Percentiles rank a stretch among this genome's conserved stretches.
These are phyloP conservation scores for Wickerhamiella allomyrinae DNA, from an alignment of 805 yeast genomes.

Conservation along the genomic window DNA sequence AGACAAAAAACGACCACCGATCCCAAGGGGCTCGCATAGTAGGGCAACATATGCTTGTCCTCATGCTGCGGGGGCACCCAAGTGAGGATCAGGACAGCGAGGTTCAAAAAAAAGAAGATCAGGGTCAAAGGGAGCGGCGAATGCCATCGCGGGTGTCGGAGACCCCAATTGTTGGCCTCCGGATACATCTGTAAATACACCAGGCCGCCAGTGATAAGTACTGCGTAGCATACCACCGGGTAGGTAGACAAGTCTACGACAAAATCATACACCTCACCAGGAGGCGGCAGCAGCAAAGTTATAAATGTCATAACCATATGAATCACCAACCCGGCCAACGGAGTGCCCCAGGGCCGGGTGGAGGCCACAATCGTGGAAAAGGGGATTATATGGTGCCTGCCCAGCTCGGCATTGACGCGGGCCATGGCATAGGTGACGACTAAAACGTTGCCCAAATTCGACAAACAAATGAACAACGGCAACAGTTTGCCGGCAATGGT, in stretches of 20 bases:
- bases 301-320: slow-evolving; percentile 45
- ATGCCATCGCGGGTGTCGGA: background rate
- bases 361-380: slow-evolving; percentile 34
- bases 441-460: slow-evolving; percentile 49
- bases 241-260: slow-evolving; percentile 48
- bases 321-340: slow-evolving; percentile 32
- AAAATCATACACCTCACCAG: slow-evolving; percentile 49
- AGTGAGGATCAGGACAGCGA: slow-evolving; percentile 41
- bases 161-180: slow-evolving; percentile 5
- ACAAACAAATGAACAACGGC: slow-evolving; percentile 44
- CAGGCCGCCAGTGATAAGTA: slow-evolving; percentile 38
- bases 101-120: slow-evolving; percentile 33
- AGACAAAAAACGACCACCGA: slow-evolving; percentile 33
- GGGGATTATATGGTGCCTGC: slow-evolving; percentile 37
- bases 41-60: slow-evolving; percentile 30
- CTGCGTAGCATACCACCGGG: slow-evolving; percentile 48
- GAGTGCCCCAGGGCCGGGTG: slow-evolving; percentile 26
- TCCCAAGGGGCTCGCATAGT: slow-evolving; percentile 43
- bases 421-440: slow-evolving; percentile 52
- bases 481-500: slow-evolving; percentile 35
- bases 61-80: slow-evolving; percentile 38
- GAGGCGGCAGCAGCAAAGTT: slow-evolving; percentile 44
- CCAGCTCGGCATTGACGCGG: slow-evolving; percentile 44
- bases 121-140: slow-evolving; percentile 16
- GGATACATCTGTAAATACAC: slow-evolving; percentile 35